These are phyloP conservation scores for Diplotaxis tenuifolia DNA, from an alignment of 345 rosid genomes.

Conservation along the genomic window DNA sequence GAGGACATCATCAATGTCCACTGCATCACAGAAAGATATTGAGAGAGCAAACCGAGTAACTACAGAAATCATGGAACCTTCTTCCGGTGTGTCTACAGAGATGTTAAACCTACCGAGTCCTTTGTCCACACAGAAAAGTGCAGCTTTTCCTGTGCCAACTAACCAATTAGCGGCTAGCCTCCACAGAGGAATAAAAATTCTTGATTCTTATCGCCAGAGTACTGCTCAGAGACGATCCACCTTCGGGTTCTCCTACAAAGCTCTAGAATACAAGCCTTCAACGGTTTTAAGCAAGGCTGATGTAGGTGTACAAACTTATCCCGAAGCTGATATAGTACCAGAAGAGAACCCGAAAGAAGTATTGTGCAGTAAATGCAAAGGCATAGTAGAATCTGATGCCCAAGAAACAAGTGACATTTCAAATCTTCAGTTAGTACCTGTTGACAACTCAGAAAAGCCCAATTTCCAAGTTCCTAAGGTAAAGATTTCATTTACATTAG, in stretches of 20 bases:
- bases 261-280: conserved; percentile 49
- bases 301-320: conserved; percentile 79
- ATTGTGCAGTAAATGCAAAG: conserved; percentile 66
- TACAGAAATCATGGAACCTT: conserved; percentile 34
- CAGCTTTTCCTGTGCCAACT: conserved; percentile 46
- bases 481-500: conserved; percentile 24
- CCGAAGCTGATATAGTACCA: conserved; percentile 42
- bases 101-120: no score
- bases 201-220: conserved; percentile 68
- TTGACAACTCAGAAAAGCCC: conserved; percentile 58
- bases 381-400: conserved; percentile 42
- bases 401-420: conserved; percentile 49
- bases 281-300: conserved; percentile 53
- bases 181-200: conserved; percentile 85
- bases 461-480: conserved; percentile 82
- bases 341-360: conserved; percentile 40
- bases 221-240: conserved; percentile 69
- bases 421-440: conserved; percentile 63
- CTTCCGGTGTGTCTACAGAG: conserved; percentile 43
- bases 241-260: conserved; percentile 66
- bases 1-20: conserved; percentile 70
- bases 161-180: conserved; percentile 95
- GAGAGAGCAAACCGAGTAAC: conserved; percentile 42
- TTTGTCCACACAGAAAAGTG: conserved; percentile 44
- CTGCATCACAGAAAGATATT: conserved; percentile 71